Evolutionary conservation across 352 stramenopile species (phyloP).

Genomic region (Globisporangium barbulae): DNA sequence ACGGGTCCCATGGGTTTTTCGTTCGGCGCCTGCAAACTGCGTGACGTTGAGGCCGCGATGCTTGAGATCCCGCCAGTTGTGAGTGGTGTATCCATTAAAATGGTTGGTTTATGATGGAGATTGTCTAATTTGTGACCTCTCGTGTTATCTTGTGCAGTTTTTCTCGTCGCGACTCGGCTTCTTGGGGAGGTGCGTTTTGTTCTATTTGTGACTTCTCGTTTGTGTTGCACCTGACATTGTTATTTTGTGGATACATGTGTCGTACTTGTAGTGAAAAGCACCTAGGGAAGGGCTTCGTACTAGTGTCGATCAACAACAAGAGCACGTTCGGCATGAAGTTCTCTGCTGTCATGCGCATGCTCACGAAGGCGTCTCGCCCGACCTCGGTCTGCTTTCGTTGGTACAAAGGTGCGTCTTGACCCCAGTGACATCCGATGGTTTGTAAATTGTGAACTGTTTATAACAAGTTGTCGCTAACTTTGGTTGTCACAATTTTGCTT

Average conservation of each 20-base stretch:
- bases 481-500: neutral
- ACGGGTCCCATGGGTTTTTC: conserved; percentile 50
- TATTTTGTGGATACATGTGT: neutral
- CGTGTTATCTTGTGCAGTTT: conserved; percentile 25
- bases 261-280: conserved; percentile 42
- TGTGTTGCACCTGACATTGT: neutral
- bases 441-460: neutral
- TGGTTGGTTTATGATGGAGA: neutral
- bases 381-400: conserved; percentile 76
- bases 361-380: conserved; percentile 55
- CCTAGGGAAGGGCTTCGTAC: conserved; percentile 67
- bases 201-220: neutral
- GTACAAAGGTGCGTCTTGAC: conserved; percentile 44
- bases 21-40: conserved; percentile 57
- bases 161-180: conserved; percentile 44
- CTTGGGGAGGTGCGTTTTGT: conserved; percentile 19
- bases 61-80: conserved; percentile 54
- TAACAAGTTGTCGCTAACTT: neutral
- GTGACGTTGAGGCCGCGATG: conserved; percentile 62
- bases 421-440: neutral
- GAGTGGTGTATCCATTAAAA: conserved; percentile 7
- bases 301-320: conserved; percentile 76
- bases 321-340: conserved; percentile 70
- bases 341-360: conserved; percentile 40
- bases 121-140: neutral